These are phyloP conservation scores for Zygosaccharomyces pseudobailii DNA, from an alignment of 1,139 yeast species.

Conservation along the genomic window DNA sequence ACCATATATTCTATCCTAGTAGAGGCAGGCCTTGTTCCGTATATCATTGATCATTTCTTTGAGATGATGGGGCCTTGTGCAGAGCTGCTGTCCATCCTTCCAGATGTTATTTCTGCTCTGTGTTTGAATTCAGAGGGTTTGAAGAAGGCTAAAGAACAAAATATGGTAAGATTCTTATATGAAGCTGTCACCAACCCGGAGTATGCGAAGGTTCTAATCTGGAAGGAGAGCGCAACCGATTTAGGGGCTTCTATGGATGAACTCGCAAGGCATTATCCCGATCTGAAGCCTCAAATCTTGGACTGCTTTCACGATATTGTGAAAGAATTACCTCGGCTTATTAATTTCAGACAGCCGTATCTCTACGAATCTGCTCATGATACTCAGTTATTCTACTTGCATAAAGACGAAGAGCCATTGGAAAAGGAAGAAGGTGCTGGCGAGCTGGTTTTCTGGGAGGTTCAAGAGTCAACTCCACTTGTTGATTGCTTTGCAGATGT, in stretches of 20 bases:
- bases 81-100: constrained; percentile 56
- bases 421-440: constrained; percentile 39
- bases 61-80: constrained; percentile 51
- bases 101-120: constrained; percentile 79
- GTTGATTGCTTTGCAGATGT: constrained; percentile 33
- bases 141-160: constrained; percentile 45
- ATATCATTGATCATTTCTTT: constrained; percentile 53
- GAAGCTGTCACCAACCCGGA: constrained; percentile 45
- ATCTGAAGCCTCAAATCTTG: constrained; percentile 56
- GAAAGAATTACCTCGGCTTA: constrained; percentile 43
- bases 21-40: constrained; percentile 71
- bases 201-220: constrained; percentile 46
- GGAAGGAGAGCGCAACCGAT: constrained; percentile 47
- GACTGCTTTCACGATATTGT: constrained; percentile 48
- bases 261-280: constrained; percentile 77
- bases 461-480: constrained; percentile 26
- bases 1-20: constrained; percentile 78
- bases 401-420: constrained; percentile 38
- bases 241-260: constrained; percentile 77
- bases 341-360: constrained; percentile 37
- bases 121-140: constrained; percentile 75
- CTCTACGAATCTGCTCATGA: constrained; percentile 41
- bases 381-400: constrained; percentile 41
- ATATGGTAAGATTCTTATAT: constrained; percentile 49
- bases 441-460: constrained; percentile 52